phyloP scores from a whole-genome alignment of 306 rosid genomes.

The Rubus parviflorus region DNA sequence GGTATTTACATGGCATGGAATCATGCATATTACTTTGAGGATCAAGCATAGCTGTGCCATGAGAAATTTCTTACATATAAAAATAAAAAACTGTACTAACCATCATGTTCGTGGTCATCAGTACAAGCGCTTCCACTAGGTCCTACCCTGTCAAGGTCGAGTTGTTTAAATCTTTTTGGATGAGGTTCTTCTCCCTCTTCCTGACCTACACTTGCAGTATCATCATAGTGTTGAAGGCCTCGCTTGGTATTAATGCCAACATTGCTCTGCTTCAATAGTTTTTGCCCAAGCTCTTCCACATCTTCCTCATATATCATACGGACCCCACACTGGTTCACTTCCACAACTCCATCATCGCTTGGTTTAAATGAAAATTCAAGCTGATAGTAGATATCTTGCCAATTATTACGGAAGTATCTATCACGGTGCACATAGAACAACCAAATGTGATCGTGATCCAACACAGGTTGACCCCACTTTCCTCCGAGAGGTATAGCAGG shows the following conservation, averaged over 20 bases:
- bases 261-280: background rate
- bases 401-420: background rate
- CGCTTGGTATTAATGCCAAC: background rate
- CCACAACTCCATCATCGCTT: background rate
- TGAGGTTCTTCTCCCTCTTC: background rate
- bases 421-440: background rate
- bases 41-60: no score
- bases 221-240: background rate
- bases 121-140: no score
- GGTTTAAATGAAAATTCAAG: background rate
- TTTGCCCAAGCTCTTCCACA: background rate
- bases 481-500: no score
- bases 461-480: background rate
- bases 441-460: background rate
- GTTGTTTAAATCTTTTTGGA: conserved; percentile 1
- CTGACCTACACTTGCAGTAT: background rate
- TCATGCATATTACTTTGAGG: no score
- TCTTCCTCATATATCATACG: background rate
- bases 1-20: no score
- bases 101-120: no score
- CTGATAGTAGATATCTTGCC: background rate
- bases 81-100: no score
- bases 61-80: no score
- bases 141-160: background rate
- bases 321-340: background rate